Percentiles rank a stretch among this genome's conserved stretches.
Evolutionary conservation across 192 early-diverging fungal species (phyloP).

Genomic region (Backusella westeae): DNA sequence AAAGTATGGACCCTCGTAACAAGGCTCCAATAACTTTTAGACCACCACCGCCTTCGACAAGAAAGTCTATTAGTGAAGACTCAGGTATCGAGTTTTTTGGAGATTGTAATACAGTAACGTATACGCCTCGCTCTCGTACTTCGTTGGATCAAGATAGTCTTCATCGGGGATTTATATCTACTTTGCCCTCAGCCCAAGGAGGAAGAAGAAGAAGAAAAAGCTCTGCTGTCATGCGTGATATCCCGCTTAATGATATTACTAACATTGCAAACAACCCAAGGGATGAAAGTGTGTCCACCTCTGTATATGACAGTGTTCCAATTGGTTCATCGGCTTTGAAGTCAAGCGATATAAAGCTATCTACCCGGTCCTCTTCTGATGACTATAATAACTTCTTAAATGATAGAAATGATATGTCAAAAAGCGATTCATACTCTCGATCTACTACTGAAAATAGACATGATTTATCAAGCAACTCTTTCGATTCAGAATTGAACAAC

Average conservation of each 20-base stretch:
- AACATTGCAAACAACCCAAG: neutral
- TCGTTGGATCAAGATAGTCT: neutral
- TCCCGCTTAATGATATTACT: neutral
- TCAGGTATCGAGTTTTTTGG: conserved; percentile 3
- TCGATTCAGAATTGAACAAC: neutral
- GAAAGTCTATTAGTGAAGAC: neutral
- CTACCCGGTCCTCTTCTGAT: neutral
- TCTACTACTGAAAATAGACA: conserved; percentile 1
- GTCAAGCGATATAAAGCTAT: neutral
- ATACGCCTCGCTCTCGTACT: neutral
- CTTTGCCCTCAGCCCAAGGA: neutral
- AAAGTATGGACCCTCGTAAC: neutral
- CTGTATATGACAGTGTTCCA: neutral
- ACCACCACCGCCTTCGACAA: neutral
- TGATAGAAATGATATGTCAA: conserved; percentile 4
- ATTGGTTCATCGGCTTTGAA: neutral
- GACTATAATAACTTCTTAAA: neutral
- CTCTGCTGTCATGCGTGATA: neutral
- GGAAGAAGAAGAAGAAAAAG: neutral
- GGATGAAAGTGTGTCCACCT: neutral
- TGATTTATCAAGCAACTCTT: neutral
- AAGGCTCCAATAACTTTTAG: neutral
- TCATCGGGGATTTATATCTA: neutral
- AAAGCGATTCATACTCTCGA: neutral
- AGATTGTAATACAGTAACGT: neutral